phyloP scores from a whole-genome alignment of 1,139 yeast species.

The Barnettozyma hawaiiensis region DNA sequence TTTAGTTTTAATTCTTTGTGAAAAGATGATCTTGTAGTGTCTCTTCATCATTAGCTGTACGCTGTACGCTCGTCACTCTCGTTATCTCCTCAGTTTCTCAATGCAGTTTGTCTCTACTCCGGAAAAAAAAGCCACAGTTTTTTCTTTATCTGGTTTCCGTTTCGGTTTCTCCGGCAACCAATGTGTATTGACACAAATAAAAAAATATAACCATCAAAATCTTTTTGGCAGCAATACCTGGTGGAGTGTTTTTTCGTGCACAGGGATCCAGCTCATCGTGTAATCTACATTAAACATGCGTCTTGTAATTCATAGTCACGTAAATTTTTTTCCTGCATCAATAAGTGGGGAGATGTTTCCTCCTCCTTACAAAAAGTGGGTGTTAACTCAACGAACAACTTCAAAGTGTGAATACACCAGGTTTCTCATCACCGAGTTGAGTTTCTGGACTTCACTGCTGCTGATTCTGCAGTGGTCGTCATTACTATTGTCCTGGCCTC shows the following conservation, averaged over 20 bases:
- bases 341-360: neutral
- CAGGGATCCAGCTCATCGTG: too few relatives aligned
- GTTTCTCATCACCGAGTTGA: conserved; percentile 8
- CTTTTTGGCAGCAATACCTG: too few relatives aligned
- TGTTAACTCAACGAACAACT: conserved; percentile 3
- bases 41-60: neutral
- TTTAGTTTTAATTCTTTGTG: neutral
- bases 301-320: conserved; percentile 2
- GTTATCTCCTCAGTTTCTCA: too few relatives aligned
- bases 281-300: neutral
- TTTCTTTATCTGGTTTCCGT: too few relatives aligned
- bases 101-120: too few relatives aligned
- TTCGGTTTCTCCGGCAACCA: neutral
- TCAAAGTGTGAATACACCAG: conserved; percentile 10
- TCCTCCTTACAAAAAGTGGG: neutral
- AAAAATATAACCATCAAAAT: too few relatives aligned
- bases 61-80: too few relatives aligned
- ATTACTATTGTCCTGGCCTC: neutral
- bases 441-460: conserved; percentile 6
- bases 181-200: too few relatives aligned
- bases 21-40: neutral
- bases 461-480: too few relatives aligned
- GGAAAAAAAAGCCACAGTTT: too few relatives aligned
- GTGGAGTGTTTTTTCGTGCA: too few relatives aligned
- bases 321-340: neutral